Percentiles rank a stretch among this genome's conserved stretches.
These are phyloP conservation scores for Ogataea saltuana DNA, from an alignment of 805 yeast genomes.

Conservation along the genomic window DNA sequence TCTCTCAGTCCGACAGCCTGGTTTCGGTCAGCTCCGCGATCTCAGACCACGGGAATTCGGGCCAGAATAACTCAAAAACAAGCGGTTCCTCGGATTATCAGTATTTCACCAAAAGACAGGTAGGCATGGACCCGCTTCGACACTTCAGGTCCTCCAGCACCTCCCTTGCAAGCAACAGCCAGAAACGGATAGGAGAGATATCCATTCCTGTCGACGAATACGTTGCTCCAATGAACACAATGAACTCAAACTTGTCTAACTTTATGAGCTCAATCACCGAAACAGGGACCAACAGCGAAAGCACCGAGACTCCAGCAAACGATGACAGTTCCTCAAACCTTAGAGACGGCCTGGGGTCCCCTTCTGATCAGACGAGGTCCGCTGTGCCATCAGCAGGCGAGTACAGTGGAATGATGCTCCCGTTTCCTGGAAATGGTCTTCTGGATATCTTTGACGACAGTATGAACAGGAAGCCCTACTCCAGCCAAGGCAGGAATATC, in stretches of 20 bases:
- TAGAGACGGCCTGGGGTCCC: background rate
- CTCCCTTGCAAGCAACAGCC: constrained; percentile 11
- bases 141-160: constrained; percentile 27
- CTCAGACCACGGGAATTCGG: constrained; percentile 11
- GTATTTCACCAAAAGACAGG: constrained; percentile 28
- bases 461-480: constrained; percentile 8
- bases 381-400: constrained; percentile 10
- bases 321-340: constrained; percentile 6
- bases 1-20: constrained; percentile 26
- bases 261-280: constrained; percentile 22
- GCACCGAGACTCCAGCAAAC: background rate
- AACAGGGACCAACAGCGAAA: background rate
- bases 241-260: constrained; percentile 36
- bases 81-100: too few species aligned
- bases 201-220: constrained; percentile 38
- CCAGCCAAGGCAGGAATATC: constrained; percentile 14
- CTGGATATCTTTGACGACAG: constrained; percentile 33
- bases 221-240: constrained; percentile 38
- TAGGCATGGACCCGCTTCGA: constrained; percentile 36
- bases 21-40: constrained; percentile 23
- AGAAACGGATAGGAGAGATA: constrained; percentile 35
- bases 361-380: constrained; percentile 3
- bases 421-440: constrained; percentile 34
- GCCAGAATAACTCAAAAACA: background rate
- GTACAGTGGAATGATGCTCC: constrained; percentile 23